These are phyloP conservation scores for Zalaria sp. DNA, from an alignment of 2,329 filamentous ascomycete species.

Conservation along the genomic window DNA sequence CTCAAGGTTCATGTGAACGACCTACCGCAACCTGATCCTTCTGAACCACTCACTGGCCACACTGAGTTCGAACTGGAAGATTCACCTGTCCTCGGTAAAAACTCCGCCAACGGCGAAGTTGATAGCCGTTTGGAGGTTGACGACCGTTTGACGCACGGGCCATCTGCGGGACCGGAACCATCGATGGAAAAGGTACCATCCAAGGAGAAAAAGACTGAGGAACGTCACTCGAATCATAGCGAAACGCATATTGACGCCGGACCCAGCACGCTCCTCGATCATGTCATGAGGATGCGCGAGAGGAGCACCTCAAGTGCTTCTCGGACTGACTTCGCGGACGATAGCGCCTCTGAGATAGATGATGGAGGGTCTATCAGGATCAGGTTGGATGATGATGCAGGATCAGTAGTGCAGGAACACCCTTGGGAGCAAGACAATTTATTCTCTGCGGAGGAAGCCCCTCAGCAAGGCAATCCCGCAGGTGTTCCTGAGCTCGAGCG, in stretches of 20 bases:
- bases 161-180: background rate
- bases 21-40: slow-evolving; percentile 15
- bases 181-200: background rate
- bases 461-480: too few species aligned
- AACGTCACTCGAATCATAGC: too few species aligned
- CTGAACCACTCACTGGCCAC: slow-evolving; percentile 18
- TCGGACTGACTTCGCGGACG: slow-evolving; percentile 18
- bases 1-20: slow-evolving; percentile 14
- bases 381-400: slow-evolving; percentile 18
- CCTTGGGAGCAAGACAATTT: slow-evolving; percentile 9
- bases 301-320: slow-evolving; percentile 14
- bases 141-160: background rate
- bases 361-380: slow-evolving; percentile 20
- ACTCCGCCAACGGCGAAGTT: background rate
- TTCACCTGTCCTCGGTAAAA: slow-evolving; percentile 2
- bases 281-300: slow-evolving; percentile 19
- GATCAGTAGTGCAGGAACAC: slow-evolving; percentile 7
- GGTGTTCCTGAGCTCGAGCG: slow-evolving; percentile 1
- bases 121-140: background rate
- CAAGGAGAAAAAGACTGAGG: too few species aligned
- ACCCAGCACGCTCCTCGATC: slow-evolving; percentile 5
- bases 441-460: too few species aligned
- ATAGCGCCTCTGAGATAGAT: slow-evolving; percentile 9
- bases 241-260: too few species aligned
- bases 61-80: slow-evolving; percentile 36